Percentiles rank a stretch among this genome's conserved stretches.
These are phyloP conservation scores for Antrodiella citrinella DNA, from an alignment of 768 basidiomycete genomes.

Conservation along the genomic window DNA sequence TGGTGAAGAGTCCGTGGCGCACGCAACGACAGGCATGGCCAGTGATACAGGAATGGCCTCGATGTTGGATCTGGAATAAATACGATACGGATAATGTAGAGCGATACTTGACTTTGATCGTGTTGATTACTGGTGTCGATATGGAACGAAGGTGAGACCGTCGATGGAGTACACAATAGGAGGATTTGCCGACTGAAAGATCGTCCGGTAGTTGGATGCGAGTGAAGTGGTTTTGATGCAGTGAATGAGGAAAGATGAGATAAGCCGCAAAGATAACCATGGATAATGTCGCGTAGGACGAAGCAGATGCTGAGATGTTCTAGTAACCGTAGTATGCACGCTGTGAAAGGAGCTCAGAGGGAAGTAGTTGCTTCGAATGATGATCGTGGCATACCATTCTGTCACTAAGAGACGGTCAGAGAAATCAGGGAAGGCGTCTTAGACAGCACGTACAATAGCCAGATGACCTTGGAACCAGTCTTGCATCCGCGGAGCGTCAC, in stretches of 20 bases:
- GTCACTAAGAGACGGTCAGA: slow-evolving; percentile 35
- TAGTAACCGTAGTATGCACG: slow-evolving; percentile 60
- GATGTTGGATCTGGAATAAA: not conserved
- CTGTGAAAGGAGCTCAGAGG: slow-evolving; percentile 25
- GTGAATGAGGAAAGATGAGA: slow-evolving; percentile 1
- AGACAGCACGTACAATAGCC: slow-evolving; percentile 63
- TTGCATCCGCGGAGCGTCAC: slow-evolving; percentile 88
- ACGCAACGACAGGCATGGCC: not conserved
- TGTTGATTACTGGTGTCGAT: too few species aligned
- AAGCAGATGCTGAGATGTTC: slow-evolving; percentile 18
- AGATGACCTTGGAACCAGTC: slow-evolving; percentile 87
- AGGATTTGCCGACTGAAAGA: not conserved
- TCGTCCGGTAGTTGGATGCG: not conserved
- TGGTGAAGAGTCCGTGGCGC: not conserved
- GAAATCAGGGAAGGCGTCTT: not conserved
- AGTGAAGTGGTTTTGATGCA: not conserved
- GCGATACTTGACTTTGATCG: not conserved
- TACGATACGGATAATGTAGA: not conserved
- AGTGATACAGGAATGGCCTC: not conserved
- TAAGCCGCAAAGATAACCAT: slow-evolving; percentile 17
- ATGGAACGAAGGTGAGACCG: not conserved
- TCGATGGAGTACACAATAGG: not conserved
- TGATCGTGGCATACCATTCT: slow-evolving; percentile 37
- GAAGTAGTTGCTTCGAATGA: not conserved
- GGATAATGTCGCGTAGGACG: slow-evolving; percentile 21